Conservation (phyloP, 2,329 filamentous ascomycete species). For the Alternaria angustiovoidea region DNA sequence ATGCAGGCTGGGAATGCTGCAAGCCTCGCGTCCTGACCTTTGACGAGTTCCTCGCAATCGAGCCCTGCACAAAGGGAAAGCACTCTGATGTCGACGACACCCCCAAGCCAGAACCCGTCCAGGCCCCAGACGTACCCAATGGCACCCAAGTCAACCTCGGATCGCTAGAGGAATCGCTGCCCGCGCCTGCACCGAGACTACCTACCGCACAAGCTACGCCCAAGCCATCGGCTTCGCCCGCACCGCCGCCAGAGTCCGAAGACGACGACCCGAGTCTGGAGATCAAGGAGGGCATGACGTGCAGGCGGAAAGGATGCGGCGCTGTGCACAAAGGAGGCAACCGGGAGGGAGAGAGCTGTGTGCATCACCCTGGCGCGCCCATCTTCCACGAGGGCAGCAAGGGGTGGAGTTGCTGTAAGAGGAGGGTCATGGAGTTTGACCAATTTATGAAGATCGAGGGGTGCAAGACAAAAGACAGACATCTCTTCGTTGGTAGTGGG, state of each 20-base stretch:
- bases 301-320: conserved; percentile 80
- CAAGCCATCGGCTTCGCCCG: conserved; percentile 35
- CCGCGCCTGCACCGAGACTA: conserved; percentile 43
- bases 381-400: conserved; percentile 99
- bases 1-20: conserved; percentile 97
- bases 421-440: conserved; percentile 93
- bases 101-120: conserved; percentile 60
- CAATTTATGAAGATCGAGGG: conserved; percentile 97
- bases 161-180: conserved; percentile 40
- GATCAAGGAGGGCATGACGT: conserved; percentile 77
- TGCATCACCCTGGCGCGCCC: conserved; percentile 87
- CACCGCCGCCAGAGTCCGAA: conserved; percentile 67
- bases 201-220: conserved; percentile 42
- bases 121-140: conserved; percentile 56
- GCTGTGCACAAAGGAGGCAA: conserved; percentile 64
- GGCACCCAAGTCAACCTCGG: conserved; percentile 44
- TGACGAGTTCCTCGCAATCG: conserved; percentile 94
- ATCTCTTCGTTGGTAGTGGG: conserved; percentile 84
- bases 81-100: conserved; percentile 88
- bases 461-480: conserved; percentile 80
- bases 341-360: conserved; percentile 76
- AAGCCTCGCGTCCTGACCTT: conserved; percentile 96
- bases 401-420: conserved; percentile 96
- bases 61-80: conserved; percentile 90
- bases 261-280: conserved; percentile 81